These are phyloP conservation scores for Penicillium parvum DNA, from an alignment of 495 filamentous ascomycete species.

Conservation along the genomic window DNA sequence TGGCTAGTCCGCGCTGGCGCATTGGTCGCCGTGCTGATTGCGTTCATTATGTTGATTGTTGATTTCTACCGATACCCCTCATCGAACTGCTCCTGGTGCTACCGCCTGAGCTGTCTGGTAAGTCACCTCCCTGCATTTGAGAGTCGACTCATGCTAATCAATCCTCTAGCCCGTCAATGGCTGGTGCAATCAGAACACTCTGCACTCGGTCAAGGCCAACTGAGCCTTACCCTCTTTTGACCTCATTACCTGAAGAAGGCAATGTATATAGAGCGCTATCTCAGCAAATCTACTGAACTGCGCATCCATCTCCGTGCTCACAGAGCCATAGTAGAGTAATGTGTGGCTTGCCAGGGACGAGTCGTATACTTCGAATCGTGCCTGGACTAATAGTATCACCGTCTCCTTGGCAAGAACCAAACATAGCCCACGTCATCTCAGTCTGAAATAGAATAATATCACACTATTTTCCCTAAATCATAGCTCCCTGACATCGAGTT, in stretches of 20 bases:
- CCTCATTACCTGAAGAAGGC: background rate
- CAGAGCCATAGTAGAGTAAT: too few relatives aligned
- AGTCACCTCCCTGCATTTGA: conserved; percentile 34
- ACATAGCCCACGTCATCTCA: too few relatives aligned
- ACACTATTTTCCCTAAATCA: too few relatives aligned
- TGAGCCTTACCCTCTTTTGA: background rate
- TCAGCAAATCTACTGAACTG: background rate
- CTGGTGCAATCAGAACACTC: conserved; percentile 70
- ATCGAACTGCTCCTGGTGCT: conserved; percentile 80
- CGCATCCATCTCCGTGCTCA: too few relatives aligned
- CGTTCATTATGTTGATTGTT: conserved; percentile 77
- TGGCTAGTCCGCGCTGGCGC: conserved; percentile 82
- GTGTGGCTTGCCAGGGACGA: too few relatives aligned
- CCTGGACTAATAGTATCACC: too few relatives aligned
- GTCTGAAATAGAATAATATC: too few relatives aligned
- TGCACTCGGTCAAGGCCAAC: conserved; percentile 11
- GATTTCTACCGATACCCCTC: conserved; percentile 82
- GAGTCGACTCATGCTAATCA: conserved; percentile 21
- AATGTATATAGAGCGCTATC: background rate
- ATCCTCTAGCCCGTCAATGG: conserved; percentile 59
- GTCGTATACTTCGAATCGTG: too few relatives aligned
- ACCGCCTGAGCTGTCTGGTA: conserved; percentile 88
- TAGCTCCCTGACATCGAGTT: background rate
- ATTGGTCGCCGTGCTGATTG: conserved; percentile 71
- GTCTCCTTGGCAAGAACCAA: too few relatives aligned